These are phyloP conservation scores for Fusarium burgessii DNA, from an alignment of 2,329 filamentous ascomycete genomes.

Conservation along the genomic window DNA sequence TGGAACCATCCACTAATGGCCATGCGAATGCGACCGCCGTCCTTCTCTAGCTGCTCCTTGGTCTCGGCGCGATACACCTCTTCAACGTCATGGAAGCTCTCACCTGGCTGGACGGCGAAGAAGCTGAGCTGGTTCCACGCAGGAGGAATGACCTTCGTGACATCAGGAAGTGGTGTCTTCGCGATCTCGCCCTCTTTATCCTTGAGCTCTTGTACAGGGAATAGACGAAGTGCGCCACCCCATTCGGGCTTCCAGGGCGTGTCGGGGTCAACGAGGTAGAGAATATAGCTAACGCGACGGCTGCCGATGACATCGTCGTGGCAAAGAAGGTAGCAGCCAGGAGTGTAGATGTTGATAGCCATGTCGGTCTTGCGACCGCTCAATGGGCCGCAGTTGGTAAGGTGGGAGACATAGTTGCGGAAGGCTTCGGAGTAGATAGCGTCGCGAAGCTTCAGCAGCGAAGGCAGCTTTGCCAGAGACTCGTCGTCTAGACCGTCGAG, in stretches of 20 bases:
- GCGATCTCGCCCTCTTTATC: constrained; percentile 77
- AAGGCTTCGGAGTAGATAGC: constrained; percentile 92
- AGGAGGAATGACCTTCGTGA: constrained; percentile 85
- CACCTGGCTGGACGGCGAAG: constrained; percentile 97
- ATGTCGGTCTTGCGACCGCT: constrained; percentile 97
- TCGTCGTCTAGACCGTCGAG: constrained; percentile 92
- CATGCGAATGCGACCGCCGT: constrained; percentile 88
- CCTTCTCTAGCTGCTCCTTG: constrained; percentile 70
- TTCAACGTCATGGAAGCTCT: constrained; percentile 99
- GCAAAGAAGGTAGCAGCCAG: constrained; percentile 93
- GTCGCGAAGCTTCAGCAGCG: constrained; percentile 91
- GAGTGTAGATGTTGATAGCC: constrained; percentile 98
- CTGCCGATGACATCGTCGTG: constrained; percentile 99
- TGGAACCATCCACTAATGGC: constrained; percentile 99
- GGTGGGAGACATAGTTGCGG: constrained; percentile 85
- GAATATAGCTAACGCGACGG: constrained; percentile 93
- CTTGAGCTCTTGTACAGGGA: constrained; percentile 74
- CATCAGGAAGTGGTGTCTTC: constrained; percentile 83
- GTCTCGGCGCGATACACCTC: constrained; percentile 85
- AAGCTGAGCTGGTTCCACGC: constrained; percentile 98
- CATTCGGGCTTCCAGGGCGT: constrained; percentile 89
- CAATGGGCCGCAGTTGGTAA: constrained; percentile 87
- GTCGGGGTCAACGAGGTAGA: constrained; percentile 95
- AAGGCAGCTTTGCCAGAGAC: constrained; percentile 86
- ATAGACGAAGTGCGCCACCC: constrained; percentile 92